These are phyloP conservation scores for Neonectria ditissima DNA, from an alignment of 2,329 filamentous ascomycete species.

Conservation along the genomic window DNA sequence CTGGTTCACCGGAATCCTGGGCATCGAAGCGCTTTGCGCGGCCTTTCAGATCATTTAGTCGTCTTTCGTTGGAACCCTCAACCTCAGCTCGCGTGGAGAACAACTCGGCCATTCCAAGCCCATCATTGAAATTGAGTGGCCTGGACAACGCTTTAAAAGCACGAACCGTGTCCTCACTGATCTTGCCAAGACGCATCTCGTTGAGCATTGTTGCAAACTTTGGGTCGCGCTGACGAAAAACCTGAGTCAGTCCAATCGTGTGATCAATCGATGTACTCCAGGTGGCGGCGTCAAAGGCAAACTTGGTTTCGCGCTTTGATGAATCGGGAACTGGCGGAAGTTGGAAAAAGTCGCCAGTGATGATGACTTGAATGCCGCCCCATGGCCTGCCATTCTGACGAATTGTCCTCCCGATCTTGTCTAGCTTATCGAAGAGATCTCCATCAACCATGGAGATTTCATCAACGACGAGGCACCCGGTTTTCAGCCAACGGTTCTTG, in stretches of 20 bases:
- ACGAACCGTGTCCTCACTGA: constrained; percentile 79
- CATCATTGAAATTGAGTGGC: constrained; percentile 78
- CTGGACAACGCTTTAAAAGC: constrained; percentile 81
- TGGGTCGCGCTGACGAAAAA: constrained; percentile 94
- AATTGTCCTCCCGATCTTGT: constrained; percentile 84
- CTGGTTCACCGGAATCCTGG: constrained; percentile 78
- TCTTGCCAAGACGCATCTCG: constrained; percentile 91
- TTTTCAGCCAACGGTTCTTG: constrained; percentile 87
- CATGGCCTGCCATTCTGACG: constrained; percentile 93
- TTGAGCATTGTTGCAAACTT: constrained; percentile 95
- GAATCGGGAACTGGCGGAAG: constrained; percentile 90
- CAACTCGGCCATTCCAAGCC: constrained; percentile 80
- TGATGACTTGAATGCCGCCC: constrained; percentile 94
- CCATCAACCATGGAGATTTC: constrained; percentile 99
- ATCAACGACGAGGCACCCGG: constrained; percentile 89
- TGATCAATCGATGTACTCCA: constrained; percentile 95
- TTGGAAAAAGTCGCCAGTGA: constrained; percentile 98
- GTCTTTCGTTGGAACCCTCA: constrained; percentile 82
- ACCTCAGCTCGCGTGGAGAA: constrained; percentile 94
- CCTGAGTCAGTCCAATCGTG: constrained; percentile 93
- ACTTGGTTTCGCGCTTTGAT: constrained; percentile 76
- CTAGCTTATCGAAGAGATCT: constrained; percentile 95
- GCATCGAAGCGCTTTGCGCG: constrained; percentile 77
- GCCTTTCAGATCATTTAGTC: constrained; percentile 79
- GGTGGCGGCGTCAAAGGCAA: constrained; percentile 91